Percentiles rank a stretch among this genome's conserved stretches.
Conservation (phyloP, 495 filamentous ascomycete species). For the Parmelia sp. region DNA sequence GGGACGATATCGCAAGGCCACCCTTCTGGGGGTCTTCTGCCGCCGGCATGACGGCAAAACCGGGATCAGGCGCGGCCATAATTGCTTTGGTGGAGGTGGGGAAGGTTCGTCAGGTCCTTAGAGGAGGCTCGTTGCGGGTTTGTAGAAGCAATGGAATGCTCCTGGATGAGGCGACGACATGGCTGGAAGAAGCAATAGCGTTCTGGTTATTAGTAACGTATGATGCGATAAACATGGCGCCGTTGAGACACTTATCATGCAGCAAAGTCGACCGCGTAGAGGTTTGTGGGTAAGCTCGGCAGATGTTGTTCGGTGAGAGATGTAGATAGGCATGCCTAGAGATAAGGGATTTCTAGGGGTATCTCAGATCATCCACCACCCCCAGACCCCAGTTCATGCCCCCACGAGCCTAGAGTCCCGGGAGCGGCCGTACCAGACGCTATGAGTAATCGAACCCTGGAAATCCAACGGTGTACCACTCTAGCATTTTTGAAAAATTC, state of each 20-base stretch:
- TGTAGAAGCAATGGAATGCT: constrained; percentile 1
- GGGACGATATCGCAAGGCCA: constrained; percentile 16
- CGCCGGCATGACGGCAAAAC: constrained; percentile 18
- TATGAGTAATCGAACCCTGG: too few species aligned
- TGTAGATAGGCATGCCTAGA: too few species aligned
- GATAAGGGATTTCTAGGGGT: constrained; percentile 5
- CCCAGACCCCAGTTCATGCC: too few species aligned
- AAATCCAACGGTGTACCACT: too few species aligned
- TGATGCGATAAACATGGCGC: constrained; percentile 1
- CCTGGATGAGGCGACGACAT: not conserved
- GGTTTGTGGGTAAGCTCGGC: not conserved
- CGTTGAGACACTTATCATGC: constrained; percentile 2
- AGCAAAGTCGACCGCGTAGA: constrained; percentile 5
- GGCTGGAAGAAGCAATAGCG: not conserved
- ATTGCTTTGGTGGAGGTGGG: not conserved
- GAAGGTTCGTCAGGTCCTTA: not conserved
- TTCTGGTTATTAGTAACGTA: not conserved
- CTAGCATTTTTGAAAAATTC: too few species aligned
- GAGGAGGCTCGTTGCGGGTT: not conserved
- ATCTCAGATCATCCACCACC: too few species aligned
- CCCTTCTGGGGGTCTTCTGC: constrained; percentile 23
- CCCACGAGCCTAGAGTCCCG: too few species aligned
- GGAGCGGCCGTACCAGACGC: too few species aligned
- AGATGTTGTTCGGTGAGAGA: too few species aligned
- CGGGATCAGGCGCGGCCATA: constrained; percentile 27